Evolutionary conservation across 345 rosid genomes (phyloP).

Genomic region (Microcos paniculata): DNA sequence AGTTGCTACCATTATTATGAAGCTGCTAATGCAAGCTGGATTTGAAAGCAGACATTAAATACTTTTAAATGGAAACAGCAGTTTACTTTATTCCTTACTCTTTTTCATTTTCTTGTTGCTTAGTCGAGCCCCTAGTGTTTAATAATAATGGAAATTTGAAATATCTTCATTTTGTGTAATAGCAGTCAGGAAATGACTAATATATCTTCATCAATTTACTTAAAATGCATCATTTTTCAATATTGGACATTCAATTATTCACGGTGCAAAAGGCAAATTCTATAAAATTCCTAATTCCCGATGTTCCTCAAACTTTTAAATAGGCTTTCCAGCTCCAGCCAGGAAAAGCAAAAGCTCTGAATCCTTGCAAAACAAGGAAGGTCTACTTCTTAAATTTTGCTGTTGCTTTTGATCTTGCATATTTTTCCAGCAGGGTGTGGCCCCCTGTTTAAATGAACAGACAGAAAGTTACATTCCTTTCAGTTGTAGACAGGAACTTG

Average conservation of each 20-base stretch:
- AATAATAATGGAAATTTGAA: too few species aligned
- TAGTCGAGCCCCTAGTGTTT: too few species aligned
- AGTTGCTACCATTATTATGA: neutral
- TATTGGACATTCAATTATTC: too few species aligned
- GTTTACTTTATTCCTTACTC: neutral
- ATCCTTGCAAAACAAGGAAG: neutral
- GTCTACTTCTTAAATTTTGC: neutral
- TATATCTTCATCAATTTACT: too few species aligned
- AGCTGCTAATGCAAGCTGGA: conserved; percentile 3
- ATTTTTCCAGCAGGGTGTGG: neutral
- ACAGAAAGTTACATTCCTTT: neutral
- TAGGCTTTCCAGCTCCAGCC: neutral
- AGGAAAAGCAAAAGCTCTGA: neutral
- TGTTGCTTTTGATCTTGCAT: neutral
- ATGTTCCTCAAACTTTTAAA: neutral
- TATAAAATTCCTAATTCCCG: neutral
- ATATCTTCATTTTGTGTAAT: too few species aligned
- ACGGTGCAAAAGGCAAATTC: neutral
- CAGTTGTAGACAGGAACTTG: neutral
- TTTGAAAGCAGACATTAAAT: neutral
- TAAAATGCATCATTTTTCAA: too few species aligned
- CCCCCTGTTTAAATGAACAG: neutral
- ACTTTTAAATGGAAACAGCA: neutral
- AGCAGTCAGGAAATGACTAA: too few species aligned
- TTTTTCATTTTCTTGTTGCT: neutral